Conservation (phyloP, 345 rosid species). For the Aegle marmelos region DNA sequence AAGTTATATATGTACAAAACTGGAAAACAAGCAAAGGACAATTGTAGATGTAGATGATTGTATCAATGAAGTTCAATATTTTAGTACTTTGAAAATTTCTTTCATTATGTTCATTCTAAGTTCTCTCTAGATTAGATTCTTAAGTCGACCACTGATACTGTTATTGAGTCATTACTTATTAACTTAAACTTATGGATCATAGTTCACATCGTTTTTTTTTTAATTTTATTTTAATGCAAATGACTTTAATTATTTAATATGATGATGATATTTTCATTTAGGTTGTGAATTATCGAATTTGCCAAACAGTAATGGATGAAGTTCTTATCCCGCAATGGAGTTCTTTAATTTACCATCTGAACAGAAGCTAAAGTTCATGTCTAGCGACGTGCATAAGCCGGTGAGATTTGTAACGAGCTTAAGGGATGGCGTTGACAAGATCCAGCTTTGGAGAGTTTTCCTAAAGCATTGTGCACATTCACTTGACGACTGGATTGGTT, state of each 20-base stretch:
- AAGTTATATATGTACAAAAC: too few species aligned
- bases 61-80: too few species aligned
- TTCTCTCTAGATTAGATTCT: too few species aligned
- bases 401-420: conserved; percentile 62
- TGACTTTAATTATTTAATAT: background rate
- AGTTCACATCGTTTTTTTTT: too few species aligned
- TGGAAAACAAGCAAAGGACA: too few species aligned
- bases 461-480: conserved; percentile 72
- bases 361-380: conserved; percentile 50
- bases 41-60: too few species aligned
- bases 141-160: too few species aligned
- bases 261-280: background rate
- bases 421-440: conserved; percentile 46
- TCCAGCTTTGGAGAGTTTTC: conserved; percentile 64
- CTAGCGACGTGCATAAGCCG: conserved; percentile 50
- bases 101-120: too few species aligned
- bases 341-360: conserved; percentile 42
- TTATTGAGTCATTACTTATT: too few species aligned
- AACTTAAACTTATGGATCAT: too few species aligned
- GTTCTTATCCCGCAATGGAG: conserved; percentile 34
- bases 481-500: conserved; percentile 44
- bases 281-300: conserved; percentile 63
- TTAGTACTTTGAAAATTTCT: too few species aligned
- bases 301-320: conserved; percentile 39
- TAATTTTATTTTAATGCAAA: too few species aligned